These are phyloP conservation scores for Gossypium sturtianum DNA, from an alignment of 345 rosid species.

Conservation along the genomic window DNA sequence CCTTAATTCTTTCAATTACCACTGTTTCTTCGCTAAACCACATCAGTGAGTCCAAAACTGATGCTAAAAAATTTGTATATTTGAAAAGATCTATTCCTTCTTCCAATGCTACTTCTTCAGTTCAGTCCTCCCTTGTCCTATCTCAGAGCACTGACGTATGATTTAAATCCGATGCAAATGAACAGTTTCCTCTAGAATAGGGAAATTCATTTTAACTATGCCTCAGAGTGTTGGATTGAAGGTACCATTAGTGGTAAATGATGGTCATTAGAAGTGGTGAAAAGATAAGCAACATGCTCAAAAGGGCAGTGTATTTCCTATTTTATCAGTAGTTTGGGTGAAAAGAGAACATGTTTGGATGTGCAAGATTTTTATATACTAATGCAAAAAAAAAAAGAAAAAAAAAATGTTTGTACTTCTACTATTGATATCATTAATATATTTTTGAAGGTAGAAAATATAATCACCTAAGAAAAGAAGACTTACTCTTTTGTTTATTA, in stretches of 20 bases:
- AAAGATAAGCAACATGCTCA: neutral
- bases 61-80: neutral
- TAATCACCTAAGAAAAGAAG: neutral
- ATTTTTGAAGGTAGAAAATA: neutral
- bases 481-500: neutral
- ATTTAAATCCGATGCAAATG: conserved; percentile 5
- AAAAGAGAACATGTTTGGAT: neutral
- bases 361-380: neutral
- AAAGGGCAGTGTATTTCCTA: neutral
- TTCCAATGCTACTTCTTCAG: neutral
- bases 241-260: neutral
- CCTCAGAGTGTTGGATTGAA: neutral
- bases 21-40: no score
- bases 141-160: neutral
- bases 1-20: no score
- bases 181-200: neutral
- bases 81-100: neutral
- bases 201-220: neutral
- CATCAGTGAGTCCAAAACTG: neutral
- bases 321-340: neutral
- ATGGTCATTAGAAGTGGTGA: neutral
- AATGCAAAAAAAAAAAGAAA: no score
- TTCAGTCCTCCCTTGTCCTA: neutral
- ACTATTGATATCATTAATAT: neutral
- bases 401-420: neutral